Conservation (phyloP, 1,139 yeast genomes). For the Candida sp. region DNA sequence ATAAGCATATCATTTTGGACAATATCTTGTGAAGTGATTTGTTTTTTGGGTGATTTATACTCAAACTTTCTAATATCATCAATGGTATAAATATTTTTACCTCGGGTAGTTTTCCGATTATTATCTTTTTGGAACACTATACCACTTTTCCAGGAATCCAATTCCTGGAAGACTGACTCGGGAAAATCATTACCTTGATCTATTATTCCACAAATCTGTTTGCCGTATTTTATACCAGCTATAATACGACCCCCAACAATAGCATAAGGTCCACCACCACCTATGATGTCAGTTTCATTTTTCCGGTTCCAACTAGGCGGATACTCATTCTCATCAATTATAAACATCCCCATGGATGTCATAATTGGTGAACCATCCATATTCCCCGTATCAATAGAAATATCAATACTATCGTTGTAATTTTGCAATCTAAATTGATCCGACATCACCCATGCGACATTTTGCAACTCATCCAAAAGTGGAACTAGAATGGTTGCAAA, state of each 20-base stretch:
- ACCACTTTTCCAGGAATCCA: conserved; percentile 63
- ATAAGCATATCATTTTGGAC: conserved; percentile 29
- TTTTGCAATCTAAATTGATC: background rate
- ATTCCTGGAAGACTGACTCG: conserved; percentile 30
- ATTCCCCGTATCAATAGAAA: background rate
- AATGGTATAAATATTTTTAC: conserved; percentile 70
- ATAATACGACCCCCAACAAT: conserved; percentile 71
- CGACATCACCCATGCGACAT: background rate
- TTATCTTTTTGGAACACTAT: conserved; percentile 49
- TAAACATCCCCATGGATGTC: conserved; percentile 82
- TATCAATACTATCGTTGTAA: background rate
- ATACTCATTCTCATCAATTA: conserved; percentile 82
- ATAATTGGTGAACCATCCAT: conserved; percentile 23
- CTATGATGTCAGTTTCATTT: conserved; percentile 57
- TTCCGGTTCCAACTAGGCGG: conserved; percentile 35
- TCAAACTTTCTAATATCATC: conserved; percentile 52
- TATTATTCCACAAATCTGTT: conserved; percentile 59
- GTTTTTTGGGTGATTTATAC: conserved; percentile 54
- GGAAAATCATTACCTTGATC: conserved; percentile 87
- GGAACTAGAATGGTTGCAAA: too few relatives aligned
- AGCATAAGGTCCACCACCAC: conserved; percentile 91
- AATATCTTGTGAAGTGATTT: conserved; percentile 64
- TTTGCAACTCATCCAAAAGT: too few relatives aligned
- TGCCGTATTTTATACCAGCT: conserved; percentile 30
- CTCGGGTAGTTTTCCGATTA: conserved; percentile 68